Evolutionary conservation across 257 asterid genomes (phyloP), one percentile per base, ranked within the genome.

Genomic region (Rhazya stricta): DNA sequence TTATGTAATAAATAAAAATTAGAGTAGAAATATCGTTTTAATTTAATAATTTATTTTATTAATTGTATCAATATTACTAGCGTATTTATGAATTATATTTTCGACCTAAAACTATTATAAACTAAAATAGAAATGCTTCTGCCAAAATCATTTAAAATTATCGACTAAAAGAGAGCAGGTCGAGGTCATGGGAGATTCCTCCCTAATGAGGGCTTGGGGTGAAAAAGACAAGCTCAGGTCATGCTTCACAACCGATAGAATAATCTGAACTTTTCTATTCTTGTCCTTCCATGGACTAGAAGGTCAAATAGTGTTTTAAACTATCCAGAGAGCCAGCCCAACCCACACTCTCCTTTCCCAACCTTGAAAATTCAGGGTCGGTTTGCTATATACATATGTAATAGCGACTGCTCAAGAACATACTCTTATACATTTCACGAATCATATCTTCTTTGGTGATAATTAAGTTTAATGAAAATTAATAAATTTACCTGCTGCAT

Each of bases 251-350:
- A 36, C 9, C n/a, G 30, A 37, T 37, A 36, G 50, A 66, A 66
- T 65, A 60, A 62, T 32, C 11, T 25, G 9, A 11, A 48, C 11
- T 62, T 30, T 11, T 25, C 6, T 11, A n/a, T 4, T 9, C 32
- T 74, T 61, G 88, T 72, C 88, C 85, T 81, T 84, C 85, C 88
- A 73, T 32, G 78, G 27, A 60, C 54, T 71, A 80, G 80, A 86
- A 83, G 77, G 90, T 65, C 90, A 85, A 74, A 42, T 84, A 68
- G 66, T 69, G 80, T 76, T 81, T 84, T 79, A 75, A 74, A 72
- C 63, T 65, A 53, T 61, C 78, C 71, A 79, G 73, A 81, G 82
- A 83, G 87, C 81, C 81, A 85, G 8, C 29, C 3, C 8, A n/a
- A 41, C 15, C 5, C 50, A 4, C 2, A 2, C 27, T 51, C 36